Base-by-base conservation (phyloP, 1,139 yeast genomes). In the Pichia sp. region DNA sequence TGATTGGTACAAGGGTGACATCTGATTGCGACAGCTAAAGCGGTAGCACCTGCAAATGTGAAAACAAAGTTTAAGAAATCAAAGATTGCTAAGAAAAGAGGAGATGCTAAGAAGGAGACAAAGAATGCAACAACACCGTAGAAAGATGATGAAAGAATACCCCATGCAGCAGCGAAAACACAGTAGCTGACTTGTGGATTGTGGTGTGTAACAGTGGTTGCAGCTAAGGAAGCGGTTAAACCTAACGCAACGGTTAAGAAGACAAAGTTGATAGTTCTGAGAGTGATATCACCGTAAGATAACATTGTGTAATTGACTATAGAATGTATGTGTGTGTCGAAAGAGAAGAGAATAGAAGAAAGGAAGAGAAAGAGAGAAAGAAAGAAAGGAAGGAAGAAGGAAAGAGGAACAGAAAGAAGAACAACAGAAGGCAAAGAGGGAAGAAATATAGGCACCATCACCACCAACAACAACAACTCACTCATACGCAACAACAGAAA, bases 11-110 rank as follows among this genome's bases (percentile, higher is more conserved):
- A 91, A 36, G 95, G 82, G 75, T 88, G 96, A 49, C 72, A 75
- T 65, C 87, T 77, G 62, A 84, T 80, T 56, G 80, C 93, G 50
- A 88, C 94, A 44, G 96, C 97, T 63, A 91, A 70, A 41, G 96
- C 95, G 45, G 95, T 78, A 53, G 91, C 97, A 53, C 86, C 97
- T 43, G 97, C 80, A 66, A 91, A 86, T 47, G 95, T 80, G 78
- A 91, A 89, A 53, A 89, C 84, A 60, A 80, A 69, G 76, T 88
- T 87, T 66, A 91, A 71, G 67, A 87, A 80, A 73, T 91, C 98
- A 60, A 86, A 68, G 43, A 70, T 56, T 45, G 81, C 78, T 62
- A 86, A 67, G 52, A 88, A 64, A 45, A 85, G 66, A 54, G 97
- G 97, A 82, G 93, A 85, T 38, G 95, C 95, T 50, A 89, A 72